These are phyloP conservation scores for Arthroderma sp. DNA, from an alignment of 2,329 filamentous ascomycete species.

Conservation along the genomic window DNA sequence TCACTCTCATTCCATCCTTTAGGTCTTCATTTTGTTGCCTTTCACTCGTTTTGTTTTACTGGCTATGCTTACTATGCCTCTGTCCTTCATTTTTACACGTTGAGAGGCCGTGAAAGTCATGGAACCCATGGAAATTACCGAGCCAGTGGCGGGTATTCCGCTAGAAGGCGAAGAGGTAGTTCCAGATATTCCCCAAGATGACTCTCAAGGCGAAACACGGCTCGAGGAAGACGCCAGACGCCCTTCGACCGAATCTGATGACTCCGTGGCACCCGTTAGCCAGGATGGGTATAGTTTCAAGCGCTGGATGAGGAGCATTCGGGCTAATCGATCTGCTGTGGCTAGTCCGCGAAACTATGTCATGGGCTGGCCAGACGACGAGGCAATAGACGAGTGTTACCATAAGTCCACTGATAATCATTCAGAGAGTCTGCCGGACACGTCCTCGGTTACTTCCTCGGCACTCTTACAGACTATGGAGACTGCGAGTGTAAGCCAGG, in stretches of 20 bases:
- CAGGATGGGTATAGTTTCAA: constrained; percentile 21
- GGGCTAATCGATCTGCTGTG: constrained; percentile 17
- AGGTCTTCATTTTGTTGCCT: constrained; percentile 1
- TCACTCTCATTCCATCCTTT: constrained; percentile 1
- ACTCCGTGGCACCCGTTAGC: neutral
- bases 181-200: constrained; percentile 2
- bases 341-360: constrained; percentile 19
- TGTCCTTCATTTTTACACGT: neutral
- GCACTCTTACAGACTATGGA: constrained; percentile 70
- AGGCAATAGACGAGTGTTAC: constrained; percentile 14
- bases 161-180: constrained; percentile 1
- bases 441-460: constrained; percentile 60
- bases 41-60: constrained; percentile 1
- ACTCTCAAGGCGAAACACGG: constrained; percentile 1
- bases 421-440: constrained; percentile 38
- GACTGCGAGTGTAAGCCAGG: constrained; percentile 63
- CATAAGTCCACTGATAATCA: constrained; percentile 13
- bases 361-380: constrained; percentile 27
- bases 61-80: neutral
- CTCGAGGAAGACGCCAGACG: neutral
- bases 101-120: neutral
- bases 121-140: neutral
- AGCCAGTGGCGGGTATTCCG: constrained; percentile 4
- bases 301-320: constrained; percentile 31
- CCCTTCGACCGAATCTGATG: neutral